Percentiles rank a stretch among this genome's conserved stretches.
Evolutionary conservation across 2,329 filamentous ascomycete species (phyloP).

Genomic region (Chaetoscypha palmicola): DNA sequence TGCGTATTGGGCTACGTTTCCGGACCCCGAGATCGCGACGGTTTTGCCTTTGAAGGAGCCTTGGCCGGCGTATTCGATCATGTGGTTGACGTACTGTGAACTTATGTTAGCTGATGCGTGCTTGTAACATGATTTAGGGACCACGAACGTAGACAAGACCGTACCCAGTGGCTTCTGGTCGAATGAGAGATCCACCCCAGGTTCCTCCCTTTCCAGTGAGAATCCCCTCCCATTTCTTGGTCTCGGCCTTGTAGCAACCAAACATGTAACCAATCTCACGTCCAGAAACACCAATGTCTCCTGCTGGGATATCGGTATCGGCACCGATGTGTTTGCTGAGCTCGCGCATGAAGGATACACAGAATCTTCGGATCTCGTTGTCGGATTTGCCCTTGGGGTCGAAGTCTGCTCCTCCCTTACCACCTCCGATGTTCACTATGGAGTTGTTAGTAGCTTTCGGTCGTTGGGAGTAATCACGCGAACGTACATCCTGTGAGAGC

Average conservation of each 20-base stretch:
- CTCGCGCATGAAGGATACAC: constrained; percentile 92
- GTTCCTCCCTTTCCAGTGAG: constrained; percentile 89
- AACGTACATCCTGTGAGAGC: constrained; percentile 83
- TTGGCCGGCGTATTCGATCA: constrained; percentile 85
- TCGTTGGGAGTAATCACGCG: constrained; percentile 6
- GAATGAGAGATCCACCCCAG: constrained; percentile 92
- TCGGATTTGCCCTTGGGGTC: constrained; percentile 98
- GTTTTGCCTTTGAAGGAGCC: constrained; percentile 85
- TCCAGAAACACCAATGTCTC: constrained; percentile 89
- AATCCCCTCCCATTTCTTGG: constrained; percentile 91
- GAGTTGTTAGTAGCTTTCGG: constrained; percentile 6
- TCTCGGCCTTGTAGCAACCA: constrained; percentile 81
- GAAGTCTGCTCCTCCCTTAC: constrained; percentile 96
- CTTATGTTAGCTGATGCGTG: constrained; percentile 4
- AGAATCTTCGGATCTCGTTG: constrained; percentile 96
- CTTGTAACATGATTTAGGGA: background rate
- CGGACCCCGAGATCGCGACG: constrained; percentile 91
- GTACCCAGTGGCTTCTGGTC: constrained; percentile 94
- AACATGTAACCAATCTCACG: constrained; percentile 95
- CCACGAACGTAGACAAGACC: constrained; percentile 76
- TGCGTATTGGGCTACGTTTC: constrained; percentile 96
- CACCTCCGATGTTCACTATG: constrained; percentile 92
- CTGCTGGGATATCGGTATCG: constrained; percentile 91
- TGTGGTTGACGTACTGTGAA: constrained; percentile 74
- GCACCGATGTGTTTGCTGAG: constrained; percentile 93